Evolutionary conservation across 805 yeast genomes (phyloP).

Genomic region (Candida schatavii): DNA sequence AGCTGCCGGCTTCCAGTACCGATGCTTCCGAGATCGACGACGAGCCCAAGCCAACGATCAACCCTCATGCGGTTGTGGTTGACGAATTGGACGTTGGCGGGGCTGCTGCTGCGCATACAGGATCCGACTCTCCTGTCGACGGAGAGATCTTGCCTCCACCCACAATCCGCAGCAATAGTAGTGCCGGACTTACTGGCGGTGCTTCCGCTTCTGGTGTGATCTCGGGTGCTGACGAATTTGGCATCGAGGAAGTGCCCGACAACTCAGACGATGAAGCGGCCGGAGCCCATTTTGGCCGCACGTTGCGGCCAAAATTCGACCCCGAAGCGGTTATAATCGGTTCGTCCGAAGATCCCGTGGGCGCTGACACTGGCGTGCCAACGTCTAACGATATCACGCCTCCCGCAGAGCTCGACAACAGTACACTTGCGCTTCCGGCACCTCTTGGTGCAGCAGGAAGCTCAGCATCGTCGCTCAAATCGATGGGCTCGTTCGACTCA

Average conservation of each 20-base stretch:
- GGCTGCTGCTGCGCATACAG: conserved; percentile 8
- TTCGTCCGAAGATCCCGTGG: neutral
- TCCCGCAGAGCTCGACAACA: conserved; percentile 8
- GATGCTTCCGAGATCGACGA: neutral
- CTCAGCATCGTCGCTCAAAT: conserved; percentile 31
- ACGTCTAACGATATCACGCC: neutral
- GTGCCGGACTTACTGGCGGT: conserved; percentile 6
- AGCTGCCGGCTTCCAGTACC: neutral
- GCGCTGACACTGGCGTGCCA: conserved; percentile 2
- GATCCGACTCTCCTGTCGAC: neutral
- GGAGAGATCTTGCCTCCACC: neutral
- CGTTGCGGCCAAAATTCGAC: conserved; percentile 32
- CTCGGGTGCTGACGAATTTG: conserved; percentile 23
- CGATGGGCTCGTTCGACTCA: conserved; percentile 26
- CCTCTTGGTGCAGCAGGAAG: conserved; percentile 13
- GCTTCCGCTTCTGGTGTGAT: conserved; percentile 2
- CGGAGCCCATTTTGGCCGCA: conserved; percentile 15
- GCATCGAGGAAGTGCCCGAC: conserved; percentile 21
- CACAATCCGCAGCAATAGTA: neutral
- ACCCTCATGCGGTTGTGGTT: conserved; percentile 20
- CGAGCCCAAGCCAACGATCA: conserved; percentile 15
- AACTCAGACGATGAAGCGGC: conserved; percentile 22
- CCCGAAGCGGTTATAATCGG: conserved; percentile 26
- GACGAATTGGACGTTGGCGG: conserved; percentile 29
- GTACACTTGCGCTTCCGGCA: conserved; percentile 2